Base-by-base conservation (phyloP, 495 filamentous ascomycete species). In the Cercophora sp. region DNA sequence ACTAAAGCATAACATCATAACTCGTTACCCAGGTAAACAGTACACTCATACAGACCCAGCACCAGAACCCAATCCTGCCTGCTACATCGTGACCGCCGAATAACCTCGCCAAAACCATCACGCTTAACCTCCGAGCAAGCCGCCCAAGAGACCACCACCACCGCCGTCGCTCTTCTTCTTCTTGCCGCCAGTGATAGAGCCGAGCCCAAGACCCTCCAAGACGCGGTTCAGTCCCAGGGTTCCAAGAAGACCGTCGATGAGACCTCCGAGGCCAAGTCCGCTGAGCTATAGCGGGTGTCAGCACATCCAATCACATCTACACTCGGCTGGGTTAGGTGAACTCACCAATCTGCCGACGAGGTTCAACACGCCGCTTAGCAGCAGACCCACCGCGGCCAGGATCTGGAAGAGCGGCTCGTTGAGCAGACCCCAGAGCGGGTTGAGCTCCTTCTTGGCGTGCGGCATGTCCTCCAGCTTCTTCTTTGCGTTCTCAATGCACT, bases 371-470 rank as follows among this genome's bases (percentile, higher is more conserved):
- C 91, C 91, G 23, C 75, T 83, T 39, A 96, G 71, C 48, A 96
- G 69, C 48, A 96, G 70, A 8, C 91, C 91, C 11, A 96, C 91
- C 13, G 87, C 91, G 5, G 91, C 89, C 51, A 96, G 78, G 67
- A 96, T 96, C 78, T 96, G 91, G 79, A 90, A 88, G 18, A 96
- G 75, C 13, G 91, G 91, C 73, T 96, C 82, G 31, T 83, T 85
- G 31, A 96, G 73, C 41, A 96, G 70, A 31, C 76, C 85, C 88
- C 90, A 90, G 25, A 96, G 82, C 1, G 91, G 89, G 64, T 89
- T 96, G 44, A 96, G 79, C 70, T 88, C 82, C 77, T 96, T 95
- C 84, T 96, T 93, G 20, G 90, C 91, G 52, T 91, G 85, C 13
- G 91, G 91, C 86, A 96, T 91, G 62, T 88, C 87, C 59, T 86